Evolutionary conservation across 345 rosid species (phyloP).

Genomic region (Murraya paniculata): DNA sequence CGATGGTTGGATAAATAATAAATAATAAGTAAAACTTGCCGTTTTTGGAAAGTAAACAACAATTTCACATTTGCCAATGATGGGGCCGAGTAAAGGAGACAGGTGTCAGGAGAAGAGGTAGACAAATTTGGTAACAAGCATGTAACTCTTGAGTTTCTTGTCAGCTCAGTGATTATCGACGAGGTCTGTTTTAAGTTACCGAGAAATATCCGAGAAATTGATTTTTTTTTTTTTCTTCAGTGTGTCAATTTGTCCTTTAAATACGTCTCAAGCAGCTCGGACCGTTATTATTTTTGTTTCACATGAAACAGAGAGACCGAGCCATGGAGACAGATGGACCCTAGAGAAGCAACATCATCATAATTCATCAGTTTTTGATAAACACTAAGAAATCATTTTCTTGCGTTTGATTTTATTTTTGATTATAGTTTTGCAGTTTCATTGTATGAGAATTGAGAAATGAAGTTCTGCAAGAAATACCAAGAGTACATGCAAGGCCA

Average conservation of each 20-base stretch:
- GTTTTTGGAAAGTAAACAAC: too few species aligned
- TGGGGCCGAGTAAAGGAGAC: background rate
- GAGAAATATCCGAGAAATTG: conserved; percentile 9
- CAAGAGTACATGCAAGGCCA: conserved; percentile 76
- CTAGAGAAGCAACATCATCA: background rate
- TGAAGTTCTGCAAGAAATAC: conserved; percentile 95
- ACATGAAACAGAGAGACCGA: background rate
- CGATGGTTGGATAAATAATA: too few species aligned
- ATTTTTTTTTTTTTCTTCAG: background rate
- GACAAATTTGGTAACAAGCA: background rate
- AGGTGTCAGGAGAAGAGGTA: background rate
- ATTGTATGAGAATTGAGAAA: conserved; percentile 11
- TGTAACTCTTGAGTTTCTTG: background rate
- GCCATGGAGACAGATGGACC: background rate
- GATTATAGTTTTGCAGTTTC: background rate
- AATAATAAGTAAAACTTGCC: background rate
- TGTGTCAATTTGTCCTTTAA: background rate
- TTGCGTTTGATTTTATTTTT: background rate
- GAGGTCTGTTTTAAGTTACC: conserved; percentile 6
- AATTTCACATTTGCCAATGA: too few species aligned
- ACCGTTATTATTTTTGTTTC: background rate
- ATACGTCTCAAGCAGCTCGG: background rate
- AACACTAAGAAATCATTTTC: background rate
- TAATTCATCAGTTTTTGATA: too few species aligned
- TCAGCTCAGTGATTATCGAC: background rate